Evolutionary conservation across 2,329 filamentous ascomycete species (phyloP), one percentile per base, ranked within the genome.

Genomic region (Penicillium sp.): DNA sequence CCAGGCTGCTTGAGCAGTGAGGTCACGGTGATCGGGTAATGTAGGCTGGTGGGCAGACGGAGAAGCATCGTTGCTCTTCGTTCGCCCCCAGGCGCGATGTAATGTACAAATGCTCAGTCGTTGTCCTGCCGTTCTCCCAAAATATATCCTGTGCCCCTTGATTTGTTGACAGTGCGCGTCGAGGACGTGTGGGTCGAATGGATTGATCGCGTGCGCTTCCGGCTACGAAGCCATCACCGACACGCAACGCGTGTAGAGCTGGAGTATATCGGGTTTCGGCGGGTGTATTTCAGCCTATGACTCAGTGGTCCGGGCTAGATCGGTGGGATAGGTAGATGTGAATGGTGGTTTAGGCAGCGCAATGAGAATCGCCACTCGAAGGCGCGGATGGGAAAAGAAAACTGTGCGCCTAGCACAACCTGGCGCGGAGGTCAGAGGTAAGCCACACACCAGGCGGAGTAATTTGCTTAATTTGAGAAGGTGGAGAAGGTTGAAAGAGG

Each of bases 11-110:
- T 92, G 65, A 93, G 84, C 60, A 97, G 83, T 75, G 91, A 89
- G 68, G 88, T 92, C 76, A 99, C 88, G 67, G 89, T 96, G 77
- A 97, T 93, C 69, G 94, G 94, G 77, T 97, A 99, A 76, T 89
- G 89, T 67, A 97, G 85, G 76, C 85, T 76, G 54, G 74, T 62
- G 60, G 79, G 79, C 64, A 81, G 68, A 71, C 74, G 75, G 67
- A 81, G 70, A 69, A 79, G 76, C 79, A 81, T 81, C 57, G 54
- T 63, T 52, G 57, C 54, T 62, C 60, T 57, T 48, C 45, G 53
- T 58, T 59, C 61, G 61, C 61, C 59, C 40, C 54, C 56, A 59
- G 61, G 57, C 57, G 53, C 58, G 51, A 62, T 38, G 41, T 37
- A n/a, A 42, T 42, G 42, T 21, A 33, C 23, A 33, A 51, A 48